Conservation (phyloP, 164 flowering plant genomes). For the Protea cynaroides region DNA sequence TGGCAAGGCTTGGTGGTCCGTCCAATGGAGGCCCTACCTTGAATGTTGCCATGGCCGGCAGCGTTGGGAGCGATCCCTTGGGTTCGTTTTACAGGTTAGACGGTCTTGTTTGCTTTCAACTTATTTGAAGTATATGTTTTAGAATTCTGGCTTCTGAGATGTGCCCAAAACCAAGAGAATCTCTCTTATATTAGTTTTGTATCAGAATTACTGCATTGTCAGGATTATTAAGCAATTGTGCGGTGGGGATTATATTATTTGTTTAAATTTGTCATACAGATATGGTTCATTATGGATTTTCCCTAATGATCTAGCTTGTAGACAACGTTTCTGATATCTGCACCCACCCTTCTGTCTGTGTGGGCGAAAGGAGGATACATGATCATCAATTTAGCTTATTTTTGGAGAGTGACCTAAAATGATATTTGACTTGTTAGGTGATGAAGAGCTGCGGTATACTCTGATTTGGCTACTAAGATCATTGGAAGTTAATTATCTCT, state of each 20-base stretch:
- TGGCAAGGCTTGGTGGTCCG: conserved; percentile 74
- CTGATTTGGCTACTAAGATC: background rate
- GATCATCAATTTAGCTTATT: too few relatives aligned
- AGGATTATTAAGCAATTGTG: background rate
- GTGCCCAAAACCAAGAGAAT: background rate
- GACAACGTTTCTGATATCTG: background rate
- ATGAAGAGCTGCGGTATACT: background rate
- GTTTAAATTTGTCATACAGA: background rate
- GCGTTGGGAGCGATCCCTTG: conserved; percentile 88
- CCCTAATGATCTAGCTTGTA: background rate
- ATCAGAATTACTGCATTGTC: background rate
- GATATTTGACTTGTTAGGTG: background rate
- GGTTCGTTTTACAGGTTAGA: conserved; percentile 87
- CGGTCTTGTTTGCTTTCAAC: background rate
- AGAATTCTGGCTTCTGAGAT: background rate
- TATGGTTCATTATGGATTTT: background rate
- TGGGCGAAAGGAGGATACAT: too few relatives aligned
- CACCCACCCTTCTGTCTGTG: too few relatives aligned
- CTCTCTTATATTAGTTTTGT: background rate
- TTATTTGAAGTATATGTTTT: background rate
- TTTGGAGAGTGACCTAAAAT: background rate
- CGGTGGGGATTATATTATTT: background rate
- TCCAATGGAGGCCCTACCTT: conserved; percentile 52
- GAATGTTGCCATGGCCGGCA: conserved; percentile 86
- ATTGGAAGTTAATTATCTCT: background rate